Evolutionary conservation across 257 asterid genomes (phyloP), one percentile per base, ranked within the genome.

Genomic region (Solanum etuberosum): DNA sequence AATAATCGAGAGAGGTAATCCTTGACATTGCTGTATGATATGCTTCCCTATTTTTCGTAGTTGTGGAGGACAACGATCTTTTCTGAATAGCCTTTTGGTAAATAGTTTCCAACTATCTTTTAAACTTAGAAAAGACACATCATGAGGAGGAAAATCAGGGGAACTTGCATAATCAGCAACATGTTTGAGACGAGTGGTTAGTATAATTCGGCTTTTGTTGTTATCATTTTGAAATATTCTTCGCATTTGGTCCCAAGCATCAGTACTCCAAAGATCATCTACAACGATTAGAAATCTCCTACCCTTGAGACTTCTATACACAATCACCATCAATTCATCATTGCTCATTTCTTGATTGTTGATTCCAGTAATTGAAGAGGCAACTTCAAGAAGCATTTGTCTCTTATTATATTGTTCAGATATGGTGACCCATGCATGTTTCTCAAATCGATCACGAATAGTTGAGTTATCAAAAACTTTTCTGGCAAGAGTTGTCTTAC

Each of bases 191-290:
- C 86, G 59, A 63, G 85, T 88, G 0, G 90, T 88, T 18, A 88
- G 0, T 48, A 88, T 37, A 12, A 88, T 76, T 84, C 82, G 46
- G 51, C 90, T 88, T 40, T 85, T 84, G 9, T 85, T 74, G 54
- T 68, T 15, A 12, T 88, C 86, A 42, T 84, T 46, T 61, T 85
- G 90, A 20, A 85, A 88, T 25, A 70, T 73, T 16, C 18, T 63
- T 23, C 31, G 23, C n/a, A 88, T 32, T 21, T 38, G 57, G 23
- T 21, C 42, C 90, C 88, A 85, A 15, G 88, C 84, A 37, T n/a
- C 54, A 8, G 34, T n/a, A 48, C 59, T 78, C 88, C 88, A 85
- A n/a, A 88, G 7, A 42, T 88, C 90, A 85, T 88, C 90, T 35
- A 88, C 34, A 43, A 88, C 90, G 4, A 85, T 38, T 12, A 88